phyloP scores from a whole-genome alignment of 2,329 filamentous ascomycete species.

The Nemania abortiva region DNA sequence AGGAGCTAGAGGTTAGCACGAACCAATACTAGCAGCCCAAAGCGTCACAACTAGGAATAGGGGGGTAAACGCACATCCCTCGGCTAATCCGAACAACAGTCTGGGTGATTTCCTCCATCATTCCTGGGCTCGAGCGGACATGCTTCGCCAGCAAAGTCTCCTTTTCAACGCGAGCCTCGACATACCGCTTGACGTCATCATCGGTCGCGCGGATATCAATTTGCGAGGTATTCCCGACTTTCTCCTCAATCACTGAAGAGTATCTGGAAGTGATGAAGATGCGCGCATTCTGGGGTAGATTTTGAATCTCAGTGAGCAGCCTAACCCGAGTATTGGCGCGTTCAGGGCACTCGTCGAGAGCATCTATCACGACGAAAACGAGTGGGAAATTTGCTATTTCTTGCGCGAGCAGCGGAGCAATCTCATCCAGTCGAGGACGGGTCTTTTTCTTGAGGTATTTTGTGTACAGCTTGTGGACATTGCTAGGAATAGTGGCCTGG shows the following conservation, averaged over 20 bases:
- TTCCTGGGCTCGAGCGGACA: not conserved
- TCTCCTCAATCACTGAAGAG: not conserved
- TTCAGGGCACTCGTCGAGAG: slow-evolving; percentile 20
- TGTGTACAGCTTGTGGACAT: not conserved
- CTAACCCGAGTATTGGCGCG: not conserved
- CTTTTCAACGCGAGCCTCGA: not conserved
- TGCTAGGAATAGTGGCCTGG: not conserved
- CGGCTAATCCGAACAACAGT: not conserved
- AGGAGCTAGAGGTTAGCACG: not conserved
- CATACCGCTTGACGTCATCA: not conserved
- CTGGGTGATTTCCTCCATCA: not conserved
- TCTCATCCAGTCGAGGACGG: not conserved
- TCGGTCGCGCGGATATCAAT: not conserved
- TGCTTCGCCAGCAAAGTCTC: not conserved
- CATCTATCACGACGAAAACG: slow-evolving; percentile 19
- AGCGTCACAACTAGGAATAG: not conserved
- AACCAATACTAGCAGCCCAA: not conserved
- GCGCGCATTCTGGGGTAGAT: not conserved
- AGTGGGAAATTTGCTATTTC: not conserved
- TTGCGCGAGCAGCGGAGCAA: not conserved
- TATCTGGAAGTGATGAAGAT: slow-evolving; percentile 6
- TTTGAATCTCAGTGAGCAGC: not conserved
- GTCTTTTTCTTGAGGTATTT: not conserved
- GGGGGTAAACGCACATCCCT: not conserved
- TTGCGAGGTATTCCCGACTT: not conserved